A percentile compares a stretch with the other conserved stretches of the same genome.
Conservation (phyloP, 371 early-diverging fungal genomes). For the Circinella umbellata region DNA sequence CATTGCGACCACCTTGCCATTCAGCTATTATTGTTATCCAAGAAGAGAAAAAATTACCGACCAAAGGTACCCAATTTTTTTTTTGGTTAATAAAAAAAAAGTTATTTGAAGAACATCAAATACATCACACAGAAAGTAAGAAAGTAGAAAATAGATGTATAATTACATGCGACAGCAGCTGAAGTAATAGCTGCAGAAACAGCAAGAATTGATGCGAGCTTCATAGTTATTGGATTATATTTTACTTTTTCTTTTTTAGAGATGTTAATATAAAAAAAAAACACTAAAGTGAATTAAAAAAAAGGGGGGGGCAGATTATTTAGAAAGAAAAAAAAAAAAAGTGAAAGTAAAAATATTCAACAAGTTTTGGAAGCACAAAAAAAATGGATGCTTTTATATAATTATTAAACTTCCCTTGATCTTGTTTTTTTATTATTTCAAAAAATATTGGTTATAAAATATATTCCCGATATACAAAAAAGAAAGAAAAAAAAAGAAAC, state of each 20-base stretch:
- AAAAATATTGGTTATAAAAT: no score
- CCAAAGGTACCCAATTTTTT: no score
- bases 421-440: no score
- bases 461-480: slow-evolving; percentile 17
- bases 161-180: slow-evolving; percentile 4
- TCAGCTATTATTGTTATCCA: background rate
- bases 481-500: no score
- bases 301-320: no score
- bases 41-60: background rate
- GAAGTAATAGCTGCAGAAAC: slow-evolving; percentile 12
- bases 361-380: background rate
- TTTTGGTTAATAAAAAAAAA: no score
- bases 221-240: background rate
- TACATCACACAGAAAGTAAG: background rate
- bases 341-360: background rate
- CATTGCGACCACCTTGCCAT: background rate
- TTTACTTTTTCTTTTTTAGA: background rate
- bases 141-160: background rate
- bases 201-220: slow-evolving; percentile 2
- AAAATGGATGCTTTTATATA: no score
- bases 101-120: no score
- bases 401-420: no score
- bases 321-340: no score
- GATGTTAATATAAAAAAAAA: background rate
- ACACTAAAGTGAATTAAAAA: background rate